These are phyloP conservation scores for Annona cherimola DNA, from an alignment of 164 flowering plant genomes.

Conservation along the genomic window DNA sequence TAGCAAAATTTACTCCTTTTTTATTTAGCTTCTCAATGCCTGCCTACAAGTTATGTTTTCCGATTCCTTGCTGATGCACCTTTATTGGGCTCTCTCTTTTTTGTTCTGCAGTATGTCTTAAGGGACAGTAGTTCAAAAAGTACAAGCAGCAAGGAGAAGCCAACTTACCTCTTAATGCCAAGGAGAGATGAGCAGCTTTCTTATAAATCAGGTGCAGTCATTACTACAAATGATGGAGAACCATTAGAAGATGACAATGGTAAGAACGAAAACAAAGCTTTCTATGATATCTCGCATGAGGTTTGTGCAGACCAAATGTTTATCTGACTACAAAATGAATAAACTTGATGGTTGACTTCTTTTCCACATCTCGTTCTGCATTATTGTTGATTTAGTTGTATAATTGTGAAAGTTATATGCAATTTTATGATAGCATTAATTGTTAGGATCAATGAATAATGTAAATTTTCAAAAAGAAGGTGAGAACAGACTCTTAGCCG, in stretches of 20 bases:
- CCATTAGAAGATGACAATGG: constrained; percentile 45
- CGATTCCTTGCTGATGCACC: too few relatives aligned
- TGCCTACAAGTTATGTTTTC: too few relatives aligned
- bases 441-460: too few relatives aligned
- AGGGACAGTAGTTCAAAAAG: constrained; percentile 47
- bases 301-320: not conserved
- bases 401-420: not conserved
- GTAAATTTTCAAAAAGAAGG: not conserved
- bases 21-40: too few relatives aligned
- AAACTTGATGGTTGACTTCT: not conserved
- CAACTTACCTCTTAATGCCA: constrained; percentile 40
- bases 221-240: constrained; percentile 36
- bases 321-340: not conserved
- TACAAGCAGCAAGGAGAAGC: constrained; percentile 50
- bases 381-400: too few relatives aligned
- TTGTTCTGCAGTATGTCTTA: constrained; percentile 55
- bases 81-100: not conserved
- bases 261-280: constrained; percentile 16
- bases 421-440: too few relatives aligned
- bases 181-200: constrained; percentile 51
- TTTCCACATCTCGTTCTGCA: not conserved
- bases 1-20: too few relatives aligned
- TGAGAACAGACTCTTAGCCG: not conserved
- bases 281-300: not conserved
- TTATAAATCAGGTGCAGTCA: constrained; percentile 32